A percentile compares a stretch with the other conserved stretches of the same genome.
Conservation (phyloP, 2,329 filamentous ascomycete genomes). For the Stachybotrys chartarum region DNA sequence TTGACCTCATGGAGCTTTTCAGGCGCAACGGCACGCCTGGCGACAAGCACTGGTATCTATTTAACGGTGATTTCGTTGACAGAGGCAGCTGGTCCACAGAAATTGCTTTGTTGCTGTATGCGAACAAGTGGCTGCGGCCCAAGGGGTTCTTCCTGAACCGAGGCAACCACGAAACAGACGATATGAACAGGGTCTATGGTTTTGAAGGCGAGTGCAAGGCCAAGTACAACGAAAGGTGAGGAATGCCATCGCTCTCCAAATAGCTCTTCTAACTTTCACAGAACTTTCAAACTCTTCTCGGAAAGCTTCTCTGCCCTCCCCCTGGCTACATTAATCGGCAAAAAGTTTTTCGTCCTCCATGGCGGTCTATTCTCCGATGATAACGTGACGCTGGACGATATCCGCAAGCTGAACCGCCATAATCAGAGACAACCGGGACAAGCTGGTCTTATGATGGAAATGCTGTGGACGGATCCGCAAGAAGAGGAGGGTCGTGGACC, state of each 20-base stretch:
- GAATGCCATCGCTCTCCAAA: background rate
- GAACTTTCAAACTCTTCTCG: slow-evolving; percentile 93
- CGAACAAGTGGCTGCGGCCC: slow-evolving; percentile 93
- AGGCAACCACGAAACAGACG: slow-evolving; percentile 97
- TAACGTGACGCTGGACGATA: slow-evolving; percentile 84
- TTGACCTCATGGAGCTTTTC: slow-evolving; percentile 95
- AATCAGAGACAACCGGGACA: slow-evolving; percentile 90
- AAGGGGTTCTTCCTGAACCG: slow-evolving; percentile 89
- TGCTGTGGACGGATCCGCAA: slow-evolving; percentile 98
- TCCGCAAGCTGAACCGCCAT: slow-evolving; percentile 86
- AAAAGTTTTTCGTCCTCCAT: slow-evolving; percentile 87
- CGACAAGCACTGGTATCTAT: slow-evolving; percentile 87
- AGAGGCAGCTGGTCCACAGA: slow-evolving; percentile 98
- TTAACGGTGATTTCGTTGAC: slow-evolving; percentile 98
- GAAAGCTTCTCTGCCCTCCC: slow-evolving; percentile 95
- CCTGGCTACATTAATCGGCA: slow-evolving; percentile 82
- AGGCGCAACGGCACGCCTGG: slow-evolving; percentile 77
- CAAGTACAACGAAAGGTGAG: slow-evolving; percentile 82
- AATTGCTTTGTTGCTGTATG: slow-evolving; percentile 86
- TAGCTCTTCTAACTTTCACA: slow-evolving; percentile 15
- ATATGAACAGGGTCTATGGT: slow-evolving; percentile 98
- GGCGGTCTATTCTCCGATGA: slow-evolving; percentile 96
- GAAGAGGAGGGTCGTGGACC: slow-evolving; percentile 77
- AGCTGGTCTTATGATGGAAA: slow-evolving; percentile 97
- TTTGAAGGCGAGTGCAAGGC: slow-evolving; percentile 98